These are phyloP conservation scores for Apiospora saccharicola DNA, from an alignment of 2,329 filamentous ascomycete species.

Conservation along the genomic window DNA sequence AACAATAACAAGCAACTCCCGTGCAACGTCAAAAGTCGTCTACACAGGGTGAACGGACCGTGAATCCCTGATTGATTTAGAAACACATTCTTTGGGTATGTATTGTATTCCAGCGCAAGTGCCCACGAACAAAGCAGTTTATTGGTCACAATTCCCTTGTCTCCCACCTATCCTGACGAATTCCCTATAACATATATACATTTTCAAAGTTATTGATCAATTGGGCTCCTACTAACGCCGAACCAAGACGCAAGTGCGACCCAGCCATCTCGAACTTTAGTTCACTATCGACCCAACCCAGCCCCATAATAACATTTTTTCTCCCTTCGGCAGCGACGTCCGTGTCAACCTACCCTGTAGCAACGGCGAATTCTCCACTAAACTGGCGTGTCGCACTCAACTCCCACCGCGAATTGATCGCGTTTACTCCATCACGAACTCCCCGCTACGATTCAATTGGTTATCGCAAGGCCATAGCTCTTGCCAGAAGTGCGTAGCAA, in stretches of 20 bases:
- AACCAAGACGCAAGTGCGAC: neutral
- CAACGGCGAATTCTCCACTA: neutral
- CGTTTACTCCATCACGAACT: slow-evolving; percentile 18
- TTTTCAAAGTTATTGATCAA: neutral
- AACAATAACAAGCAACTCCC: neutral
- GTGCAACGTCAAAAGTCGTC: neutral
- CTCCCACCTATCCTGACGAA: too few species aligned
- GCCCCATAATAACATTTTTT: neutral
- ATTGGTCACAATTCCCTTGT: neutral
- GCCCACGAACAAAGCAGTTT: neutral
- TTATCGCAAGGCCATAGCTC: slow-evolving; percentile 9
- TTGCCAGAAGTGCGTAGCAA: neutral
- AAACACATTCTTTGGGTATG: neutral
- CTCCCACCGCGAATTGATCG: slow-evolving; percentile 7
- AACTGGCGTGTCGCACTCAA: slow-evolving; percentile 7
- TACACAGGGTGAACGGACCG: neutral
- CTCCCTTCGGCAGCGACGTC: neutral
- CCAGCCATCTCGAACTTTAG: neutral
- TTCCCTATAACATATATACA: too few species aligned
- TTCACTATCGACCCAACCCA: neutral
- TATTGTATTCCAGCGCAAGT: too few species aligned
- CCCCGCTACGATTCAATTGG: slow-evolving; percentile 10
- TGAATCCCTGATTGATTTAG: neutral
- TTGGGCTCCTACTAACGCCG: neutral
- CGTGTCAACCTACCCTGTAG: neutral